Percentiles rank a stretch among this genome's conserved stretches.
These are phyloP conservation scores for Aspergillus udagawae DNA, from an alignment of 2,329 filamentous ascomycete genomes.

Conservation along the genomic window DNA sequence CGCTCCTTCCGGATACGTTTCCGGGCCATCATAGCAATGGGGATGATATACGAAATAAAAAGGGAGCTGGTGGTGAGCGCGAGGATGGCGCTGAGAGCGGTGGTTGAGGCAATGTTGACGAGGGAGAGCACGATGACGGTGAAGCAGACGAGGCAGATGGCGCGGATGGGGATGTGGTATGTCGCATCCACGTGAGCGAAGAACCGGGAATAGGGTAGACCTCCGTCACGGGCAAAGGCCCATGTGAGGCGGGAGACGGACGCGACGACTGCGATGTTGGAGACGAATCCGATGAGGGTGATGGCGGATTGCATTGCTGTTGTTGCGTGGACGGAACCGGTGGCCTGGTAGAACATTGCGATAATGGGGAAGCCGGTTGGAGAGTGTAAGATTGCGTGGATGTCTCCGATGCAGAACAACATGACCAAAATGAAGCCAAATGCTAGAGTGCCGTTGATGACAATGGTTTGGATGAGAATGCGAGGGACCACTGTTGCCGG, in stretches of 20 bases:
- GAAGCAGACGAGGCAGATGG: conserved; percentile 31
- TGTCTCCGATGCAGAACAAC: conserved; percentile 43
- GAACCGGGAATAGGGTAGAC: conserved; percentile 31
- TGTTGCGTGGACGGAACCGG: conserved; percentile 37
- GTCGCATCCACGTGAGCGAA: conserved; percentile 28
- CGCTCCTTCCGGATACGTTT: conserved; percentile 24
- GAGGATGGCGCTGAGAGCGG: conserved; percentile 39
- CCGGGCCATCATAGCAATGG: conserved; percentile 33
- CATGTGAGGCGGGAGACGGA: conserved; percentile 48
- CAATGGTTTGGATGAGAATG: conserved; percentile 43
- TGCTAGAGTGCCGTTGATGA: conserved; percentile 41
- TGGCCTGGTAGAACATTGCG: conserved; percentile 39
- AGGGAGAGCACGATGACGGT: conserved; percentile 33
- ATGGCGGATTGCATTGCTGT: conserved; percentile 34
- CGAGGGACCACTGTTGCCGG: conserved; percentile 45
- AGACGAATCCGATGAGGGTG: conserved; percentile 34
- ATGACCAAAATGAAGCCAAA: conserved; percentile 41
- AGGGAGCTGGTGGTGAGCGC: conserved; percentile 36
- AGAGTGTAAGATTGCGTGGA: conserved; percentile 25
- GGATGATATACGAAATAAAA: conserved; percentile 40
- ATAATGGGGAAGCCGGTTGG: conserved; percentile 39
- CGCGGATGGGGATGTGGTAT: conserved; percentile 34
- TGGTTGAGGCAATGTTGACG: conserved; percentile 38
- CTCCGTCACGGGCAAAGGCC: conserved; percentile 49
- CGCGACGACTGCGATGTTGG: conserved; percentile 41